Conservation (phyloP, 2,329 filamentous ascomycete species). For the Blastomyces percursus region DNA sequence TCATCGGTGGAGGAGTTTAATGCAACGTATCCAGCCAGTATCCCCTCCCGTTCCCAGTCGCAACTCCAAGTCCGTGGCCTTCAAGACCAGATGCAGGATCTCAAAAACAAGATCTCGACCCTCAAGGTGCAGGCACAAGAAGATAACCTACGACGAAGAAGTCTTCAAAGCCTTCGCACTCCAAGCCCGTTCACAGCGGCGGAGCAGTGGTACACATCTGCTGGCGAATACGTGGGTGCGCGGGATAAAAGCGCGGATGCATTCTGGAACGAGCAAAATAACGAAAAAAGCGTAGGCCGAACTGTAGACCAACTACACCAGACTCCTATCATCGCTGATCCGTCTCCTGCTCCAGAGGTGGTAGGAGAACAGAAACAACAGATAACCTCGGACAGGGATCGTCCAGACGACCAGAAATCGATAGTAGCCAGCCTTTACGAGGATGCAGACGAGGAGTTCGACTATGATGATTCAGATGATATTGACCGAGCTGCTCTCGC, state of each 20-base stretch:
- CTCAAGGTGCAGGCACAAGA: slow-evolving; percentile 67
- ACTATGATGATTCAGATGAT: slow-evolving; percentile 31
- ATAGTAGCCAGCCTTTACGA: slow-evolving; percentile 31
- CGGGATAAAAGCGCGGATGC: slow-evolving; percentile 14
- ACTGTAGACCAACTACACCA: neutral
- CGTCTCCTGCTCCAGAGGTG: neutral
- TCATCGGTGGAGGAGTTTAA: slow-evolving; percentile 26
- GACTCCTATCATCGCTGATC: neutral
- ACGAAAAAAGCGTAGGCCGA: slow-evolving; percentile 5
- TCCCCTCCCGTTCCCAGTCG: slow-evolving; percentile 56
- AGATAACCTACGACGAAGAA: slow-evolving; percentile 66
- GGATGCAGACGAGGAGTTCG: slow-evolving; percentile 32
- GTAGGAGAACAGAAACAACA: neutral
- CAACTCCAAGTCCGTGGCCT: slow-evolving; percentile 62
- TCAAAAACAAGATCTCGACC: slow-evolving; percentile 74
- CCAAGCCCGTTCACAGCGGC: slow-evolving; percentile 71
- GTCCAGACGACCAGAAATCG: slow-evolving; percentile 21
- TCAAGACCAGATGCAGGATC: slow-evolving; percentile 72
- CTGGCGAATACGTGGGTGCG: slow-evolving; percentile 27
- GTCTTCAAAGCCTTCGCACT: slow-evolving; percentile 61
- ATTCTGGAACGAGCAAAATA: neutral
- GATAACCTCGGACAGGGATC: neutral
- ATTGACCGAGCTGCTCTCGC: slow-evolving; percentile 55
- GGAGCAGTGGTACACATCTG: slow-evolving; percentile 44
- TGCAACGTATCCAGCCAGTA: slow-evolving; percentile 31